Evolutionary conservation across 1,284 basidiomycete species (phyloP).

Genomic region (Trichosporon ovoides): DNA sequence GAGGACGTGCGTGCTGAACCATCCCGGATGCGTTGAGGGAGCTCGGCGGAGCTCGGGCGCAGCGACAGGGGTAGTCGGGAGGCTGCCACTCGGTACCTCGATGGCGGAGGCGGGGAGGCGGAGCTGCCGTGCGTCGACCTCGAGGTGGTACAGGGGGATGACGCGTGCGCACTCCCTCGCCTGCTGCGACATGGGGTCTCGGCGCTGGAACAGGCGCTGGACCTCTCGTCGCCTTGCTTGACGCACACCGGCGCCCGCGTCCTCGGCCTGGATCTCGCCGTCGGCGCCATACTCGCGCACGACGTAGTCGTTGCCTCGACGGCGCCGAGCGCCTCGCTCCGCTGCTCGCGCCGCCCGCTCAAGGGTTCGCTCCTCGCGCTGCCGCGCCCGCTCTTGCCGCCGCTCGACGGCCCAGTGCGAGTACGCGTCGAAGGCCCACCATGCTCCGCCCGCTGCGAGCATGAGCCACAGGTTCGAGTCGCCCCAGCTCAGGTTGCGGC

Average conservation of each 20-base stretch:
- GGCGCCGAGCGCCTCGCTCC: background rate
- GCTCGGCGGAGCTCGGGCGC: constrained; percentile 3
- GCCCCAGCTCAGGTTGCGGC: constrained; percentile 30
- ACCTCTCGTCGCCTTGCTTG: too few species aligned
- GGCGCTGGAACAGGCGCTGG: background rate
- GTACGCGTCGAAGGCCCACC: constrained; percentile 35
- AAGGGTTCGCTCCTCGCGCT: background rate
- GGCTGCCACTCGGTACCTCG: background rate
- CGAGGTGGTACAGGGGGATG: constrained; percentile 24
- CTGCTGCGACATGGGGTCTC: background rate
- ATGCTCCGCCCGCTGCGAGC: constrained; percentile 24
- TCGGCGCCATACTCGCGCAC: background rate
- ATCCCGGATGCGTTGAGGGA: constrained; percentile 5
- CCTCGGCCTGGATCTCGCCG: background rate
- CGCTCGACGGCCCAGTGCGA: constrained; percentile 13
- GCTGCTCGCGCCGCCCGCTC: too few species aligned
- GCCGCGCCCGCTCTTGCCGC: background rate
- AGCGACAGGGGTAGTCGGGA: background rate
- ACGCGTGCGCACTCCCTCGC: background rate
- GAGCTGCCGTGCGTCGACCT: constrained; percentile 27
- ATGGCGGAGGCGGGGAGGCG: constrained; percentile 22
- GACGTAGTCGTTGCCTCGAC: background rate
- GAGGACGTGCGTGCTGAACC: constrained; percentile 30
- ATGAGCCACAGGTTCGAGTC: constrained; percentile 39
- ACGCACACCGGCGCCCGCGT: background rate